These are phyloP conservation scores for Drechslerella stenobrocha DNA, from an alignment of 2,329 filamentous ascomycete genomes.

Conservation along the genomic window DNA sequence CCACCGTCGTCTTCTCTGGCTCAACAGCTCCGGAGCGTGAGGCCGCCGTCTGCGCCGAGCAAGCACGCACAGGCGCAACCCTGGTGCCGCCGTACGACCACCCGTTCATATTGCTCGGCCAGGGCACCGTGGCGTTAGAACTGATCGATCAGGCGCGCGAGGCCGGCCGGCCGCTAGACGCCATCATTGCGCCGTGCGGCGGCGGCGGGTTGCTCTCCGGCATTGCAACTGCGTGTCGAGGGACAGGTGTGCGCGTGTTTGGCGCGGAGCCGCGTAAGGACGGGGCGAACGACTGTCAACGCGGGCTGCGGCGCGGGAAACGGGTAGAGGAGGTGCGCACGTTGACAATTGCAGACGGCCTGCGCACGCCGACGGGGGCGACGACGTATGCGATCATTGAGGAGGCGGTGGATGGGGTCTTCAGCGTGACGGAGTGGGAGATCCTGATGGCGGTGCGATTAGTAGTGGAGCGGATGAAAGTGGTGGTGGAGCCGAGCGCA, in stretches of 20 bases:
- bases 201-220: slow-evolving; percentile 87
- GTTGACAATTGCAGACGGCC: slow-evolving; percentile 83
- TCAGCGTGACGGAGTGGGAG: slow-evolving; percentile 76
- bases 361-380: slow-evolving; percentile 72
- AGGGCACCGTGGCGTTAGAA: slow-evolving; percentile 87
- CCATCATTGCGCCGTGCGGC: slow-evolving; percentile 79
- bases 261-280: slow-evolving; percentile 82
- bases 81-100: slow-evolving; percentile 91
- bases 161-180: slow-evolving; percentile 61
- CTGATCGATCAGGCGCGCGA: slow-evolving; percentile 72
- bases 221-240: slow-evolving; percentile 73
- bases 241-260: slow-evolving; percentile 75
- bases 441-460: slow-evolving; percentile 76
- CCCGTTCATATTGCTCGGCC: slow-evolving; percentile 85
- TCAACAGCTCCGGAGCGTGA: slow-evolving; percentile 80
- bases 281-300: slow-evolving; percentile 78
- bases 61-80: slow-evolving; percentile 71
- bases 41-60: slow-evolving; percentile 67
- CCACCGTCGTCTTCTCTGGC: slow-evolving; percentile 77
- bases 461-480: slow-evolving; percentile 83
- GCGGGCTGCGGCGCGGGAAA: slow-evolving; percentile 67
- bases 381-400: slow-evolving; percentile 53
- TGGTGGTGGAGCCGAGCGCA: slow-evolving; percentile 84
- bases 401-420: slow-evolving; percentile 70
- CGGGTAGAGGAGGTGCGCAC: slow-evolving; percentile 68